Conservation (phyloP, 129 eudicot species). For the Tagetes patula region DNA sequence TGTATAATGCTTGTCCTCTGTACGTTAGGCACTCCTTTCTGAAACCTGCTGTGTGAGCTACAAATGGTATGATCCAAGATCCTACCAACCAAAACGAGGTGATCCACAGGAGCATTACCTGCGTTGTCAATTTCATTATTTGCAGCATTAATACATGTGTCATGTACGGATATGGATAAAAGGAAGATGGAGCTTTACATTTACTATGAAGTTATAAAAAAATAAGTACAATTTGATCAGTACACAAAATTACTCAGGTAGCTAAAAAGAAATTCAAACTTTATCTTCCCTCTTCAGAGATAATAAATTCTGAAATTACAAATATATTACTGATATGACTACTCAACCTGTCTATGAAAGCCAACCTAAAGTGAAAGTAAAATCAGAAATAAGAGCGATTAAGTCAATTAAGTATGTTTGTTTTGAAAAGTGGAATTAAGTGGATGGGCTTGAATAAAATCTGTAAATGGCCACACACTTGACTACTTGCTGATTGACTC, state of each 20-base stretch:
- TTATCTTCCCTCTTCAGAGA: neutral
- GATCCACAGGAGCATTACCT: constrained; percentile 72
- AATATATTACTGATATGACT: neutral
- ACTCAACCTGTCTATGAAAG: neutral
- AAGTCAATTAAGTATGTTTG: neutral
- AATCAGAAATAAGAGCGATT: neutral
- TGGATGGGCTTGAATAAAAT: neutral
- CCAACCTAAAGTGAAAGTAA: neutral
- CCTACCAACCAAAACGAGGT: constrained; percentile 74
- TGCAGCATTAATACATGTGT: neutral
- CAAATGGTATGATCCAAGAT: constrained; percentile 71
- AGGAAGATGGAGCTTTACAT: constrained; percentile 12
- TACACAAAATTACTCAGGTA: neutral
- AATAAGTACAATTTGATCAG: neutral
- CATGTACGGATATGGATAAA: neutral
- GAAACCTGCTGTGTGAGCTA: constrained; percentile 69
- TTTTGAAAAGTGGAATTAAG: neutral
- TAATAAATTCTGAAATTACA: neutral
- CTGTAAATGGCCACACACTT: neutral
- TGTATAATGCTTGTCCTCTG: constrained; percentile 72
- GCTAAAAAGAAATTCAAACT: neutral
- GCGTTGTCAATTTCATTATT: constrained; percentile 20
- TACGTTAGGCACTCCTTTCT: constrained; percentile 58
- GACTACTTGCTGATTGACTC: neutral
- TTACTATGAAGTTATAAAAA: neutral